Base-by-base conservation (phyloP, 306 rosid species). In the Canavalia ensiformis region DNA sequence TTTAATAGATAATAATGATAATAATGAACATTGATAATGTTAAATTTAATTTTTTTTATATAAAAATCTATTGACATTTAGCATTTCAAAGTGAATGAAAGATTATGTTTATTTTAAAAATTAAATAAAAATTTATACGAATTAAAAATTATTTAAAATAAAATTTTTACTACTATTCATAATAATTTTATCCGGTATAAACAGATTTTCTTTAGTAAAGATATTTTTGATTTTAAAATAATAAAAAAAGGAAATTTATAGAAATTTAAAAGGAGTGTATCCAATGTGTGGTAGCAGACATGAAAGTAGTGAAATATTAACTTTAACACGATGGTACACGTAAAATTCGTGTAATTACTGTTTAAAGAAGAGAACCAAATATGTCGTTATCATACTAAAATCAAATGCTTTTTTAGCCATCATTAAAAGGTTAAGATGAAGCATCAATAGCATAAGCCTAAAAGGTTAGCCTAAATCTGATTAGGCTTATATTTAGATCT, bases 401-500 rank as follows among this genome's bases (percentile, higher is more conserved):
- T 65, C 55, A 8, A 57, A 66, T 77, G 45, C 34, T 33, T 47
- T 33, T n/a, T 31, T 41, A 12, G 81, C 70, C 68, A 52, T 45
- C 28, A 72, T 69, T 4, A 57, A 75, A 50, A 68, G 52, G 81
- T 82, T 78, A 79, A 75, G 39, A 70, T 70, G 75, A 75, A 75
- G 76, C 75, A 75, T 67, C 87, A 62, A 73, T 58, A 59, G 62
- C 66, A 25, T 35, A 71, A 69, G 75, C 63, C 72, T 65, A 33
- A 8, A 59, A 35, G 10, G 64, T 57, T 71, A 25, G 67, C 35
- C 71, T 52, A 35, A 83, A 80, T 72, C 81, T 72, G 45, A 69
- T 46, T 74, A 75, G 68, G 34, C 68, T 68, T 58, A 59, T 67
- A 66, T 77, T 75, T 60, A 77, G 83, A 81, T 80, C 72, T 70